Evolutionary conservation across 2,329 filamentous ascomycete species (phyloP).

Genomic region (Conoideocrella luteorostrata): DNA sequence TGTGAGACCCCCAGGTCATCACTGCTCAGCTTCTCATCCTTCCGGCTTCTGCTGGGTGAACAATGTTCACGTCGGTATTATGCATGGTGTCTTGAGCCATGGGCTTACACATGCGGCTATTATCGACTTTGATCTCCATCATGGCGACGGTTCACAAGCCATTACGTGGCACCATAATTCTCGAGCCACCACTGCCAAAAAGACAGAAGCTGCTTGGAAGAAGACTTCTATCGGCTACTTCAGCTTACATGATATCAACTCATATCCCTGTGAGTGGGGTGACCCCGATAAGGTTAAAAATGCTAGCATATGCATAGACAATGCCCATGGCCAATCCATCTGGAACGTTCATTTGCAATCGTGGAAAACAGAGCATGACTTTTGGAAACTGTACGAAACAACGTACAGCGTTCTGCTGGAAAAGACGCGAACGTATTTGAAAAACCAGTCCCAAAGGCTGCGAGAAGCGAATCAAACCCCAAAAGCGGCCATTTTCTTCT

Average conservation of each 20-base stretch:
- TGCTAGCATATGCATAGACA: slow-evolving; percentile 89
- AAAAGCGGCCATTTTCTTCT: slow-evolving; percentile 87
- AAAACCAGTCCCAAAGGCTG: slow-evolving; percentile 61
- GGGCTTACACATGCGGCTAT: slow-evolving; percentile 91
- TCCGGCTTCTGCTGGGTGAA: slow-evolving; percentile 99
- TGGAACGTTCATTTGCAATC: slow-evolving; percentile 94
- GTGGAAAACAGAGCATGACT: slow-evolving; percentile 77
- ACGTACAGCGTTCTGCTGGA: slow-evolving; percentile 72
- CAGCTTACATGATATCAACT: slow-evolving; percentile 96
- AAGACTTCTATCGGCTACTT: slow-evolving; percentile 91
- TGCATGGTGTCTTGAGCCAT: slow-evolving; percentile 77
- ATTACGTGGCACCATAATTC: slow-evolving; percentile 89
- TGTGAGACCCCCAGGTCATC: slow-evolving; percentile 88
- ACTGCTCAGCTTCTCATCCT: slow-evolving; percentile 82
- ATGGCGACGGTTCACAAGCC: slow-evolving; percentile 90
- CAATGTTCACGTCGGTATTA: slow-evolving; percentile 94
- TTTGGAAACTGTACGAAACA: slow-evolving; percentile 80
- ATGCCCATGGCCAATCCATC: slow-evolving; percentile 85
- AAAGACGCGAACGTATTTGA: slow-evolving; percentile 75
- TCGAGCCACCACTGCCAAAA: slow-evolving; percentile 53
- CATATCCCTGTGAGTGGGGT: slow-evolving; percentile 92
- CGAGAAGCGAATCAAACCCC: slow-evolving; percentile 53
- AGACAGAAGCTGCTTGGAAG: slow-evolving; percentile 69
- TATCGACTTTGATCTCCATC: slow-evolving; percentile 85
- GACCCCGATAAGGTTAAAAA: slow-evolving; percentile 90